phyloP scores from a whole-genome alignment of 179 eudicot genomes.

The Gypsophila paniculata region DNA sequence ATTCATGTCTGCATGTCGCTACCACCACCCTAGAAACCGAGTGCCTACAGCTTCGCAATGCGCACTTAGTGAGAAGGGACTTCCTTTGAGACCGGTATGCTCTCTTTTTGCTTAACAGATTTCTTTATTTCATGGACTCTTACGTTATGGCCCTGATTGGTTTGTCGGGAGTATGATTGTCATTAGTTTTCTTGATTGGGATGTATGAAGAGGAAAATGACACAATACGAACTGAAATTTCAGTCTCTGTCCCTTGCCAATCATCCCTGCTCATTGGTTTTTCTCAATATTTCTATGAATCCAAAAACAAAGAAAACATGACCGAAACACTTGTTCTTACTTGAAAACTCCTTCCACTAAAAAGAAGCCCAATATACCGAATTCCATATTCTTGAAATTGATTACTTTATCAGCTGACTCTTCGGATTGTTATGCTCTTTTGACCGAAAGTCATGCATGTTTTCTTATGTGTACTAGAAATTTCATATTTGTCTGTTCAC shows the following conservation, averaged over 20 bases:
- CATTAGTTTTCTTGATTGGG: neutral
- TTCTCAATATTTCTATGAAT: neutral
- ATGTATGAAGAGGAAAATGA: neutral
- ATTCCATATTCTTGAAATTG: neutral
- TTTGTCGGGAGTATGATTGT: too few relatives aligned
- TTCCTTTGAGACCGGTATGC: constrained; percentile 49
- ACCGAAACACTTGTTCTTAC: too few relatives aligned
- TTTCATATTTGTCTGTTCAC: neutral
- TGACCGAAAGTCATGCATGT: neutral
- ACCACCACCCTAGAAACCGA: constrained; percentile 41
- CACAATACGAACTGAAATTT: neutral
- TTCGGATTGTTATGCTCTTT: neutral
- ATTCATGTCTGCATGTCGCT: constrained; percentile 33
- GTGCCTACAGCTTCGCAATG: constrained; percentile 23
- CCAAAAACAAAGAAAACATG: neutral
- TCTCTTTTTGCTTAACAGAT: neutral
- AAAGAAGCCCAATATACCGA: neutral
- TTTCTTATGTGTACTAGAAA: neutral
- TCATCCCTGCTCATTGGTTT: neutral
- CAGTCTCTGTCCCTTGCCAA: neutral
- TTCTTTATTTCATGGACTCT: neutral
- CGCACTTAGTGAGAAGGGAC: constrained; percentile 36
- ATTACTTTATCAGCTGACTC: neutral
- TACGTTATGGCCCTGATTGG: neutral
- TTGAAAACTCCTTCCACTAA: neutral